Evolutionary conservation across 495 filamentous ascomycete species (phyloP).

Genomic region (Cetradonia linearis): DNA sequence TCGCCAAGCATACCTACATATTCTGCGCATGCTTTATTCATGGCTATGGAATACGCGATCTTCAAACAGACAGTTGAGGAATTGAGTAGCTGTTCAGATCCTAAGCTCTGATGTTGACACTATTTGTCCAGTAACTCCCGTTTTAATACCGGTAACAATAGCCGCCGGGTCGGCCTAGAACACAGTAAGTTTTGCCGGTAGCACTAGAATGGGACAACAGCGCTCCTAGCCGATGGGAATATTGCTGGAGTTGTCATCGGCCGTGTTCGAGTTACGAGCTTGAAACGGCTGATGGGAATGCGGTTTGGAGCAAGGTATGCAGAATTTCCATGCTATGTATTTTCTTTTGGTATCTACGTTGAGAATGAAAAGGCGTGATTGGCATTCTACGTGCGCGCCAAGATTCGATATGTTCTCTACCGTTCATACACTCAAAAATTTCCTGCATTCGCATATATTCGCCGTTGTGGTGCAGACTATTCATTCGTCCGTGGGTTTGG

Average conservation of each 20-base stretch:
- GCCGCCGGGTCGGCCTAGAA: not conserved
- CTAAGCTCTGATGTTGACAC: not conserved
- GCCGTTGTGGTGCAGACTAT: not conserved
- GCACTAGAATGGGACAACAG: not conserved
- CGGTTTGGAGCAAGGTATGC: not conserved
- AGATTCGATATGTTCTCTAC: not conserved
- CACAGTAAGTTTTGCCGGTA: not conserved
- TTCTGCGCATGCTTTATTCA: constrained; percentile 10
- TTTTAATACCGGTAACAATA: not conserved
- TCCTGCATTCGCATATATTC: not conserved
- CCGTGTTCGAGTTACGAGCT: not conserved
- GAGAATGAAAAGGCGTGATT: not conserved
- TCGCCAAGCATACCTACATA: constrained; percentile 6
- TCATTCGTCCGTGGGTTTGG: not conserved
- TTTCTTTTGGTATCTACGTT: not conserved
- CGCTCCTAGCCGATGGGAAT: not conserved
- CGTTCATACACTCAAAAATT: not conserved
- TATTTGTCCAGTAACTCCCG: no score
- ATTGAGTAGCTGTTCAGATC: not conserved
- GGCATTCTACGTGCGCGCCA: not conserved
- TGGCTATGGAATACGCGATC: not conserved
- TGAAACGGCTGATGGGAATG: no score
- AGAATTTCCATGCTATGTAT: not conserved
- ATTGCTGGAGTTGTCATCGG: not conserved
- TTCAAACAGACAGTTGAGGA: not conserved